A percentile compares a stretch with the other conserved stretches of the same genome.
Conservation (phyloP, 73 alveolate genomes). For the Uronychia setigera region DNA sequence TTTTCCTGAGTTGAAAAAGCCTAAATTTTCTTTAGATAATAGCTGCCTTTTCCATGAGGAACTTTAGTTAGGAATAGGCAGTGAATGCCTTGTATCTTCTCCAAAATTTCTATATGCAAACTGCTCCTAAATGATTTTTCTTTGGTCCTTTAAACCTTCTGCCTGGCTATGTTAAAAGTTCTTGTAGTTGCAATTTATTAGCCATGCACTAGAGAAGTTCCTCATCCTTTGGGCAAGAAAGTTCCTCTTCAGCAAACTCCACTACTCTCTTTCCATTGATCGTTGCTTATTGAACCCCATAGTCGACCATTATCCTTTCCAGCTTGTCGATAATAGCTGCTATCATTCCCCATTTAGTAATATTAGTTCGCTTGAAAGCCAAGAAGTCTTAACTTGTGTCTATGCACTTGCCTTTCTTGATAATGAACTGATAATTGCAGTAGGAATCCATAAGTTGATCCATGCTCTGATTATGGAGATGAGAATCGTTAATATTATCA, state of each 20-base stretch:
- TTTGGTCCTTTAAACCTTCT: conserved; percentile 58
- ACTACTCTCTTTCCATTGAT: conserved; percentile 70
- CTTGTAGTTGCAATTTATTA: conserved; percentile 34
- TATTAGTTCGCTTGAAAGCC: conserved; percentile 65
- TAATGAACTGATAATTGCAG: conserved; percentile 63
- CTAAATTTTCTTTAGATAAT: conserved; percentile 62
- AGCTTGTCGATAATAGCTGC: conserved; percentile 44
- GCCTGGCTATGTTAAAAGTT: conserved; percentile 40
- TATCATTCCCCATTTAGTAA: conserved; percentile 71
- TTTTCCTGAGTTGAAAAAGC: conserved; percentile 57
- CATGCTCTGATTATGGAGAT: conserved; percentile 6
- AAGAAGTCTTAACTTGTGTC: conserved; percentile 68
- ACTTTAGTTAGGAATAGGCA: conserved; percentile 54
- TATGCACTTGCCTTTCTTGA: conserved; percentile 66
- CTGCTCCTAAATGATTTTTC: conserved; percentile 60
- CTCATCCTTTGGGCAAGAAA: conserved; percentile 43
- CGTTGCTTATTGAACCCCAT: conserved; percentile 62
- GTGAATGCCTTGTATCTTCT: conserved; percentile 66
- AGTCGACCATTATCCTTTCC: conserved; percentile 54
- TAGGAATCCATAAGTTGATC: conserved; percentile 73
- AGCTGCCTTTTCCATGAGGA: conserved; percentile 63
- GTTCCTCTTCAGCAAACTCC: conserved; percentile 56
- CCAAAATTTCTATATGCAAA: conserved; percentile 63
- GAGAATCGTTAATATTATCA: conserved; percentile 18
- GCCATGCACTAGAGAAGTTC: conserved; percentile 48